Percentiles rank a stretch among this genome's conserved stretches.
phyloP scores from a whole-genome alignment of 768 basidiomycete genomes.

The Porpolomopsis calyptriformis region DNA sequence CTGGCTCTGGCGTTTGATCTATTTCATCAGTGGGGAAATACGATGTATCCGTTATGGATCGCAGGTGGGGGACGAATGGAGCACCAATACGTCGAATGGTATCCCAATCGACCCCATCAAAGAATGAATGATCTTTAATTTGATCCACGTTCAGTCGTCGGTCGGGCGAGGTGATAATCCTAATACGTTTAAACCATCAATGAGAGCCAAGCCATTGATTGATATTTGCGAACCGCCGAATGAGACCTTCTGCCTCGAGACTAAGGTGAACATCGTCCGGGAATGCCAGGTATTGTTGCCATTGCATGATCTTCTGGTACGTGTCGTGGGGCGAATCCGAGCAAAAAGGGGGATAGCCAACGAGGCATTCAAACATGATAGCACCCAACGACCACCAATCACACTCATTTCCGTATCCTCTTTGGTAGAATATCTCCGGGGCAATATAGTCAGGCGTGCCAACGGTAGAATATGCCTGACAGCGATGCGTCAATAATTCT shows the following conservation, averaged over 20 bases:
- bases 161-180: slow-evolving; percentile 79
- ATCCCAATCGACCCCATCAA: slow-evolving; percentile 92
- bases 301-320: slow-evolving; percentile 96
- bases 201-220: not conserved
- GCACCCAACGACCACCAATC: slow-evolving; percentile 99
- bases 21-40: slow-evolving; percentile 96
- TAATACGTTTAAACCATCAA: slow-evolving; percentile 18
- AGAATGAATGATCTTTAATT: slow-evolving; percentile 87
- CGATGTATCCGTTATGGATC: slow-evolving; percentile 92
- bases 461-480: slow-evolving; percentile 91
- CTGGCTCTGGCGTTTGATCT: slow-evolving; percentile 56
- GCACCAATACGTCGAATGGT: slow-evolving; percentile 81
- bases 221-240: slow-evolving; percentile 51
- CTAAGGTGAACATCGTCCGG: slow-evolving; percentile 94
- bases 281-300: slow-evolving; percentile 76
- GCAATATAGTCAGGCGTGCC: slow-evolving; percentile 96
- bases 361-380: slow-evolving; percentile 96
- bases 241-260: slow-evolving; percentile 81
- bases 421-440: slow-evolving; percentile 91
- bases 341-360: slow-evolving; percentile 96
- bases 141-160: slow-evolving; percentile 71
- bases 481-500: not conserved
- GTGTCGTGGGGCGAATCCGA: slow-evolving; percentile 94
- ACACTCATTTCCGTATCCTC: slow-evolving; percentile 97
- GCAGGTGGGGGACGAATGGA: slow-evolving; percentile 91